These are phyloP conservation scores for Penicillium paneum DNA, from an alignment of 2,329 filamentous ascomycete species.

Conservation along the genomic window DNA sequence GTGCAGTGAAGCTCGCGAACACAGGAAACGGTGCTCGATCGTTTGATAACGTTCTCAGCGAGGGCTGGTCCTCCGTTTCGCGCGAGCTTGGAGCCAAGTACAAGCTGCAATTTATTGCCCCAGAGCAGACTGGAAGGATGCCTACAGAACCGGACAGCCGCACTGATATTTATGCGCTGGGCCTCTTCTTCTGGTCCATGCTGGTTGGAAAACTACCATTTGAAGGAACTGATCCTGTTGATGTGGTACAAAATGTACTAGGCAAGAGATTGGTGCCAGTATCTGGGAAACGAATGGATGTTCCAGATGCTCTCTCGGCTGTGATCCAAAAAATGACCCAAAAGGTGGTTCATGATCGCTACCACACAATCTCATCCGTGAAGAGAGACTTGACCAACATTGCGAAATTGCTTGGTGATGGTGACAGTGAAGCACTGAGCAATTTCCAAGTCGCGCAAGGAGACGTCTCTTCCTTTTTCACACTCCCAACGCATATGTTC, in stretches of 20 bases:
- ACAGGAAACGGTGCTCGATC: slow-evolving; percentile 83
- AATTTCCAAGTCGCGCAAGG: slow-evolving; percentile 75
- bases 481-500: slow-evolving; percentile 76
- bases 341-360: slow-evolving; percentile 81
- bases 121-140: slow-evolving; percentile 91
- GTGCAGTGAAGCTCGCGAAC: slow-evolving; percentile 73
- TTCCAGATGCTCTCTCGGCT: slow-evolving; percentile 75
- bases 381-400: slow-evolving; percentile 76
- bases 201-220: slow-evolving; percentile 78
- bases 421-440: slow-evolving; percentile 67
- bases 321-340: slow-evolving; percentile 92
- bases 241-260: slow-evolving; percentile 87
- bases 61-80: slow-evolving; percentile 80
- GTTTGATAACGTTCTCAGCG: slow-evolving; percentile 86
- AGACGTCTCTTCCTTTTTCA: slow-evolving; percentile 90
- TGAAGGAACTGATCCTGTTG: slow-evolving; percentile 73
- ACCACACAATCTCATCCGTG: slow-evolving; percentile 82
- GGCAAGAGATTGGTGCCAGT: slow-evolving; percentile 73
- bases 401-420: slow-evolving; percentile 69
- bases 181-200: slow-evolving; percentile 83
- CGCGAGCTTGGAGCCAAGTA: slow-evolving; percentile 82
- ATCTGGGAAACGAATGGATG: slow-evolving; percentile 72
- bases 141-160: slow-evolving; percentile 86
- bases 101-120: slow-evolving; percentile 87
- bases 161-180: slow-evolving; percentile 90